phyloP scores from a whole-genome alignment of 495 filamentous ascomycete genomes.

The Penicillium salamii region DNA sequence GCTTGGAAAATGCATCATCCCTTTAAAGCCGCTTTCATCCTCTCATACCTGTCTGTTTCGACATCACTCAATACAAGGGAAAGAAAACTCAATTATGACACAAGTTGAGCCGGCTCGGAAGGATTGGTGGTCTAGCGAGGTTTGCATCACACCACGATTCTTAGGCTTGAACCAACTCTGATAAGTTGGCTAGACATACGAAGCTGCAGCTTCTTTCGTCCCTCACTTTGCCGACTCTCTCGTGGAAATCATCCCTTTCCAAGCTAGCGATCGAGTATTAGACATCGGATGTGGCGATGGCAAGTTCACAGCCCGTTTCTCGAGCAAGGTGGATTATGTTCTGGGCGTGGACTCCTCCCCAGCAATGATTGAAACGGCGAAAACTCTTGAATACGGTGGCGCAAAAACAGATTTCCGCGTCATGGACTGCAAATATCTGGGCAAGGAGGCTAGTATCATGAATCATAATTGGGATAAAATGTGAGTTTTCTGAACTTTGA shows the following conservation, averaged over 20 bases:
- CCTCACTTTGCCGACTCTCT: constrained; percentile 64
- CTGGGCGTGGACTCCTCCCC: constrained; percentile 64
- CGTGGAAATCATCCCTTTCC: constrained; percentile 58
- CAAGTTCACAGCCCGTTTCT: constrained; percentile 57
- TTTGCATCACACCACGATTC: no score
- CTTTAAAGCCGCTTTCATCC: no score
- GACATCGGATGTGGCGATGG: constrained; percentile 78
- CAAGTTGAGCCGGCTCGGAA: no score
- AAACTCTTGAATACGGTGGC: constrained; percentile 24
- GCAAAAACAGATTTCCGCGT: constrained; percentile 32
- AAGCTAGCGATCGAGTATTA: constrained; percentile 58
- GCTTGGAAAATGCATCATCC: no score
- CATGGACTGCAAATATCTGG: constrained; percentile 44
- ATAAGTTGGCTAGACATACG: constrained; percentile 66
- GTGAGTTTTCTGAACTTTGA: constrained; percentile 12
- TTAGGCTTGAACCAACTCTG: no score
- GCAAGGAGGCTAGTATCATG: constrained; percentile 24
- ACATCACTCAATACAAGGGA: no score
- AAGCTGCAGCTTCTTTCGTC: constrained; percentile 64
- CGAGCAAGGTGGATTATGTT: constrained; percentile 43
- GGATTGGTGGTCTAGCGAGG: no score
- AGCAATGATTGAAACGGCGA: constrained; percentile 60
- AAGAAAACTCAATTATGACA: no score
- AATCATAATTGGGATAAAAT: constrained; percentile 54
- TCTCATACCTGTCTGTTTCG: no score